phyloP scores from a whole-genome alignment of 768 basidiomycete species.

The Lentinus brumalis region DNA sequence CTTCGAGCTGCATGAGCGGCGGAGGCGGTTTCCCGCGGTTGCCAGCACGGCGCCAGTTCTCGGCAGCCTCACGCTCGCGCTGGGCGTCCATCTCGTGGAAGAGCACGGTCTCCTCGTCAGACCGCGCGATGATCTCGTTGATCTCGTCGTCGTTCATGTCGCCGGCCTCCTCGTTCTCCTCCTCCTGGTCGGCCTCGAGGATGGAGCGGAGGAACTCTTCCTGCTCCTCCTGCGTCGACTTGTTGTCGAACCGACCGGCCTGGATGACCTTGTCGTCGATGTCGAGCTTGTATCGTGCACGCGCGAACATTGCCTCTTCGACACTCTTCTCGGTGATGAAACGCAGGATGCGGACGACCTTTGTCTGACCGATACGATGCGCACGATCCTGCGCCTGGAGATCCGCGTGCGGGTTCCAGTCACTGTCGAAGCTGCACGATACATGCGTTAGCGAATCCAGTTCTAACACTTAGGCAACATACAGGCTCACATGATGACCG shows the following conservation, averaged over 20 bases:
- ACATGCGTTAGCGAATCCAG: background rate
- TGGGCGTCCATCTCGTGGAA: conserved; percentile 85
- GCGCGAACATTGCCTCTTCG: conserved; percentile 96
- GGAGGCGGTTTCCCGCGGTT: conserved; percentile 77
- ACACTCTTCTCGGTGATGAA: conserved; percentile 98
- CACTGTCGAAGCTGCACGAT: conserved; percentile 67
- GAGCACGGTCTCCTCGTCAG: conserved; percentile 71
- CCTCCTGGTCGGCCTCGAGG: conserved; percentile 86
- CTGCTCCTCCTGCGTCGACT: conserved; percentile 96
- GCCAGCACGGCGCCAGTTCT: conserved; percentile 71
- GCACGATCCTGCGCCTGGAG: conserved; percentile 99
- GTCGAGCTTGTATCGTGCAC: conserved; percentile 94
- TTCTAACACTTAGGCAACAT: background rate
- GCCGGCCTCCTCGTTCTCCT: conserved; percentile 86
- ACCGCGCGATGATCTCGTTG: conserved; percentile 88
- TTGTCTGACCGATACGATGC: conserved; percentile 99
- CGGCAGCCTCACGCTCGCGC: conserved; percentile 67
- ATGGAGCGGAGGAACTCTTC: conserved; percentile 94
- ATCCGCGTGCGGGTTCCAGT: conserved; percentile 99
- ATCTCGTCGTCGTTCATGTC: conserved; percentile 95
- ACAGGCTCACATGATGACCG: conserved; percentile 83
- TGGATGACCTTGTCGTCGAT: conserved; percentile 99
- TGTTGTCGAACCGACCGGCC: conserved; percentile 98
- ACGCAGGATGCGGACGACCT: conserved; percentile 93
- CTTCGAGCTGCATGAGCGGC: conserved; percentile 80